A percentile compares a stretch with the other conserved stretches of the same genome.
Evolutionary conservation across 257 asterid species (phyloP).

Genomic region (Plantago major): DNA sequence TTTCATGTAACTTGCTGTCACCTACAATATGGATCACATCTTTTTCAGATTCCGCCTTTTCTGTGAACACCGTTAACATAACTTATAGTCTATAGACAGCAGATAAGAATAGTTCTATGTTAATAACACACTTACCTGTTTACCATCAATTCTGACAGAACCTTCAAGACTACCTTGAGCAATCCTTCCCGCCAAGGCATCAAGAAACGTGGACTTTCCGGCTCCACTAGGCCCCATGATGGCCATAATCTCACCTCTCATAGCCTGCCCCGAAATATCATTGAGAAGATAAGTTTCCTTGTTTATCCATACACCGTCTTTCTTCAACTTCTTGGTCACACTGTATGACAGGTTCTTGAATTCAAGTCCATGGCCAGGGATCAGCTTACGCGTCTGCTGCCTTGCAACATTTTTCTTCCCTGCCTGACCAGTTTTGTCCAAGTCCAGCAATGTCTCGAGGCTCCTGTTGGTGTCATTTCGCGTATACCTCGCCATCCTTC

Average conservation of each 20-base stretch:
- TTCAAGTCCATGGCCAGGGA: slow-evolving; percentile 83
- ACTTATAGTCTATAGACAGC: slow-evolving; percentile 28
- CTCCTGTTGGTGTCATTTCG: slow-evolving; percentile 34
- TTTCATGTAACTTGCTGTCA: slow-evolving; percentile 87
- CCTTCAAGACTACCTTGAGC: slow-evolving; percentile 90
- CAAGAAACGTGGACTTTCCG: slow-evolving; percentile 82
- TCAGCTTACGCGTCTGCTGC: slow-evolving; percentile 40
- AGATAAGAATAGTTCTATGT: neutral
- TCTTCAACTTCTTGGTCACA: slow-evolving; percentile 57
- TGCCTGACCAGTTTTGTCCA: slow-evolving; percentile 36
- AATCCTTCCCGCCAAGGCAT: slow-evolving; percentile 83
- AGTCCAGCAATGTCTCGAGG: slow-evolving; percentile 56
- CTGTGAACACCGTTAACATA: neutral
- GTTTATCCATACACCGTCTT: slow-evolving; percentile 65
- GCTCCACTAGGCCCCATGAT: slow-evolving; percentile 95
- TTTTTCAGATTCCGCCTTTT: too few species aligned
- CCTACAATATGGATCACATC: slow-evolving; percentile 34
- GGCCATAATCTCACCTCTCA: slow-evolving; percentile 76
- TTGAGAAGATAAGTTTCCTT: slow-evolving; percentile 72
- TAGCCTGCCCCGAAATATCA: slow-evolving; percentile 78
- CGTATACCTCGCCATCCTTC: slow-evolving; percentile 33
- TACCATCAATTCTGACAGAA: slow-evolving; percentile 74
- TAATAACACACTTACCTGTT: slow-evolving; percentile 38
- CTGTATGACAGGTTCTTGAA: slow-evolving; percentile 65
- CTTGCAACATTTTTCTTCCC: slow-evolving; percentile 24